Base-by-base conservation (phyloP, 1,139 yeast species). In the Kodamaea derodonti region DNA sequence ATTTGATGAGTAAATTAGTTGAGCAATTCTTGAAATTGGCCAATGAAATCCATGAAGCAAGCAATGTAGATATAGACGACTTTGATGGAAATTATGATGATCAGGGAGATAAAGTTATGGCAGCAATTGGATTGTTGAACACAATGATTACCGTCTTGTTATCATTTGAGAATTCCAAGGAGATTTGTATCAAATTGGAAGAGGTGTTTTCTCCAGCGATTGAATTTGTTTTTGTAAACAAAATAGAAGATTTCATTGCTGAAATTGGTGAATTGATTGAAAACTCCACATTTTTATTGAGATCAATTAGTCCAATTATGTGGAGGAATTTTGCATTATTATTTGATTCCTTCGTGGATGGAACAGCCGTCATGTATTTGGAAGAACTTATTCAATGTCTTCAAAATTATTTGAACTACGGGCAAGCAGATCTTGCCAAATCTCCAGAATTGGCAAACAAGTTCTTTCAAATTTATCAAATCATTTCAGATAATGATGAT, bases 181-280 rank as follows among this genome's bases (percentile, higher is more conserved):
- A 79, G 18, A 72, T 85, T 12, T 66, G 90, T 29, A 60, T 67
- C 32, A 72, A 74, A 51, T 69, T 92, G 36, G 96, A 88, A 51
- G 80, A 77, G 42, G 78, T 83, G 4, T 77, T 84, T 40, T 64
- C 78, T 28, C 95, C 97, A 11, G 83, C 82, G 20, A 75, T 90
- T 32, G 76, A 75, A 40, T 77, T 69, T 46, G 84, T 87, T 4
- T 70, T 90, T 38, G 66, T 62, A 24, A 72, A 81, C 44, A 72
- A 73, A 33, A 62, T 86, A 53, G 86, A 83, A 43, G 95, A 87
- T 50, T 87, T 84, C 56, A 80, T 81, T 52, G 76, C 85, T 25
- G 97, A 92, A 57, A 73, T 80, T 28, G 79, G 88, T 44, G 95
- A 87, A 49, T 70, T 92, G 51, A 76, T 88, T 45, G 97, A 92